These are phyloP conservation scores for Chernovozyma sophiae-reginae DNA, from an alignment of 1,139 yeast genomes.

Conservation along the genomic window DNA sequence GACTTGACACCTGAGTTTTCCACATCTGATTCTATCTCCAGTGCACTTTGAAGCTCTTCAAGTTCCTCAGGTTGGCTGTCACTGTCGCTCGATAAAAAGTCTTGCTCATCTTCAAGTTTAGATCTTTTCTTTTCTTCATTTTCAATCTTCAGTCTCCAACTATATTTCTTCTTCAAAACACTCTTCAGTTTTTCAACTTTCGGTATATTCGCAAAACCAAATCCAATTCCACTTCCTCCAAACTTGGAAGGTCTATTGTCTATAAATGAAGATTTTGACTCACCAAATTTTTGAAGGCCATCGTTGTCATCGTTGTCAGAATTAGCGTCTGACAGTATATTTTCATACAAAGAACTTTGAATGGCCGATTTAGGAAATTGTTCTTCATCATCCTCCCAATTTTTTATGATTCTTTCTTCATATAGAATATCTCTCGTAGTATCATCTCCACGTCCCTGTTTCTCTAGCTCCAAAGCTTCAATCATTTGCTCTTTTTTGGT, in stretches of 20 bases:
- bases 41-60: constrained; percentile 30
- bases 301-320: constrained; percentile 17
- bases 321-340: constrained; percentile 6
- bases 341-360: background rate
- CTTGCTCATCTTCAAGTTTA: constrained; percentile 37
- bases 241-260: constrained; percentile 67
- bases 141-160: constrained; percentile 40
- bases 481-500: constrained; percentile 67
- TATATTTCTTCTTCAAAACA: constrained; percentile 34
- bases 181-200: constrained; percentile 35
- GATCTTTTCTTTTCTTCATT: constrained; percentile 31
- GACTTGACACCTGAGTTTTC: constrained; percentile 18
- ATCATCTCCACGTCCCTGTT: constrained; percentile 69
- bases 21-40: constrained; percentile 9
- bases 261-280: constrained; percentile 50
- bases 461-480: constrained; percentile 73
- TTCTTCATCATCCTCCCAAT: constrained; percentile 50
- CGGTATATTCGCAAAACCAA: constrained; percentile 61
- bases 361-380: constrained; percentile 11
- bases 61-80: constrained; percentile 39
- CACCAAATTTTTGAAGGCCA: constrained; percentile 23
- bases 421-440: constrained; percentile 60
- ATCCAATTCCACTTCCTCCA: constrained; percentile 61
- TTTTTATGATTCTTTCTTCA: constrained; percentile 63
- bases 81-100: constrained; percentile 27